Evolutionary conservation across 495 filamentous ascomycete species (phyloP), one percentile per base, ranked within the genome.

Genomic region (Melanomma pulvis-pyrius): DNA sequence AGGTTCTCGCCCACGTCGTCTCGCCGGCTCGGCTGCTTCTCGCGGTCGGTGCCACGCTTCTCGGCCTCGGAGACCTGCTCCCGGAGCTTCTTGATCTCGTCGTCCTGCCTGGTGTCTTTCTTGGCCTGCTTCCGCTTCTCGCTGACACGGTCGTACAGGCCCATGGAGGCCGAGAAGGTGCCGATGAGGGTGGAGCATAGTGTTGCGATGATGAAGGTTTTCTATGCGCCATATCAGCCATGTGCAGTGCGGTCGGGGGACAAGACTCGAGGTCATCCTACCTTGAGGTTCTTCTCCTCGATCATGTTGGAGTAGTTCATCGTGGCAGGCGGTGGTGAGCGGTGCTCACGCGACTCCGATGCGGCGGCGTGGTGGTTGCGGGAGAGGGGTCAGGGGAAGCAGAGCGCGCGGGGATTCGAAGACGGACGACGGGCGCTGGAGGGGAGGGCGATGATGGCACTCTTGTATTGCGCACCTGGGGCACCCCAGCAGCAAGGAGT

Each of bases 51-150:
- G 44, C 32, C n/a, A 9, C 59, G 26, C 51, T 63, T 65, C 13
- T 61, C 53, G 1, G 52, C 44, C 48, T 69, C 69, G 56, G 72
- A 63, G 41, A 76, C 57, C 49, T 71, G 24, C 28, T 72, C 73
- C 54, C 86, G 82, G n/a, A 90, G 79, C 69, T 85, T 26, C 64
- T 74, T 71, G 63, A 76, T 72, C 64, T 73, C 60, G 21, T 59
- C 55, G 62, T 76, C 65, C 55, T 76, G 74, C 3, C 47, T 22
- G 2, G 39, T 64, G 63, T 76, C 74, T n/a, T 32, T 46, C n/a
- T 68, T 67, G 15, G 66, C 60, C 48, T 76, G 74, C 34, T 68
- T 61, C 12, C 68, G 63, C 34, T 63, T 67, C 12, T 70, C 57
- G 9, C 28, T 11, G 6, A 75, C 49, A 24, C 69, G 61, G 46